Evolutionary conservation across 148 eudicot genomes (phyloP), one percentile per base, ranked within the genome.

Genomic region (Amaranthus hypochondriacus): DNA sequence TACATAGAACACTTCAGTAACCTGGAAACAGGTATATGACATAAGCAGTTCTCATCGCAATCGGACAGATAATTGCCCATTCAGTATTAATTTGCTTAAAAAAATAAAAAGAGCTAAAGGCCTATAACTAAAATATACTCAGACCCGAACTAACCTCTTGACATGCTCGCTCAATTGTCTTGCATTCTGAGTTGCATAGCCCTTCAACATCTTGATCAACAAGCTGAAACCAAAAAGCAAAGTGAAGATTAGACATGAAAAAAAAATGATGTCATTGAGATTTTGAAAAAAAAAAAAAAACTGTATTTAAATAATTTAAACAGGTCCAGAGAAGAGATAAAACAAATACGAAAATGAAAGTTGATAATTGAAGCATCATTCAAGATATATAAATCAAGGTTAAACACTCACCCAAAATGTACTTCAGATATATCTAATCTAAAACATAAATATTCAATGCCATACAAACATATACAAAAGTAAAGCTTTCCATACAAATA

Each of bases 91-190:
- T 49, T 9, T 7, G 18, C 70, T 67, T 14, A 50, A 14, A 67
- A 15, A n/a, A 48, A 44, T 7, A 1, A 15, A 62, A 39, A 62
- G 6, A 69, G 2, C 60, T 18, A 47, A 48, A 28, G 39, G 2
- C 39, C 39, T 2, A 28, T 1, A n/a, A 14, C 12, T 13, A 49
- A 64, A 21, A 8, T 51, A 46, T 52, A 28, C 15, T 57, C 47
- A 42, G 28, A 53, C 56, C 3, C 54, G 6, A 21, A 73, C 79
- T 80, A 73, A 92, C 98, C 93, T 91, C 93, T 79, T 94, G 93
- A 80, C 98, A 94, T 81, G 98, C 93, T 46, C 98, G 88, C 79
- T 94, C 98, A 52, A 94, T 87, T 49, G 98, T 94, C 86, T 92
- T 94, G 86, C 98, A 94, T 81, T 94, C 83, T 55, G 98, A 83